Evolutionary conservation across 768 basidiomycete species (phyloP), one percentile per base, ranked within the genome.

Genomic region (Boletus sensibilis): DNA sequence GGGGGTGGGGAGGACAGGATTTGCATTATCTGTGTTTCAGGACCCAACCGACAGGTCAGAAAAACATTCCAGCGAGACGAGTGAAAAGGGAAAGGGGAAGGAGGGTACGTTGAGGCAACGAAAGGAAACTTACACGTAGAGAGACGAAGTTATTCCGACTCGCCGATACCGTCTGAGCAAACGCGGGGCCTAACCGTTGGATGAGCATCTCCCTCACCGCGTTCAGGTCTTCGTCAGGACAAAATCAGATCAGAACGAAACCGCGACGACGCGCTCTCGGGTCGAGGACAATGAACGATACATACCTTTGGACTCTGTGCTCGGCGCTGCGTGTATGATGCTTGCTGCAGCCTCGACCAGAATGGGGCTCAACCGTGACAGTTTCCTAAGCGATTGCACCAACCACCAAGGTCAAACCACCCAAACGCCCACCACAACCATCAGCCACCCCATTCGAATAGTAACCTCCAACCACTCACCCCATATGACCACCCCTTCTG

Each of bases 331-430:
- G 60, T 78, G 83, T 51, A 91, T 83, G 56, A 90, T 79, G 53
- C 79, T 87, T 13, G 86, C 84, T 18, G 82, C 81, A 21, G 89
- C 87, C 68, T 90, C 88, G n/a, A 81, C 67, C 12, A 87, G 66
- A 34, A 71, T 65, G 4, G 83, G 82, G 45, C 81, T 84, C 40
- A 77, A 76, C 10, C 41, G 47, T 9, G 27, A 21, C n/a, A 68
- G 56, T 23, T 65, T 63, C 52, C 81, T 82, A 52, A 49, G 56
- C 14, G 42, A 21, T 23, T 8, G 13, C 47, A 37, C 29, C 46
- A 33, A 27, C 5, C 49, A 20, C 53, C 46, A 48, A 31, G 11
- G 18, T 5, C 25, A 47, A 48, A 25, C 53, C 50, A 29, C 42
- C 20, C 43, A 56, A 43, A 29, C 34, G 37, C 51, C 48, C 41